Evolutionary conservation across 2,329 filamentous ascomycete genomes (phyloP).

Genomic region (Cladosporium sp.): DNA sequence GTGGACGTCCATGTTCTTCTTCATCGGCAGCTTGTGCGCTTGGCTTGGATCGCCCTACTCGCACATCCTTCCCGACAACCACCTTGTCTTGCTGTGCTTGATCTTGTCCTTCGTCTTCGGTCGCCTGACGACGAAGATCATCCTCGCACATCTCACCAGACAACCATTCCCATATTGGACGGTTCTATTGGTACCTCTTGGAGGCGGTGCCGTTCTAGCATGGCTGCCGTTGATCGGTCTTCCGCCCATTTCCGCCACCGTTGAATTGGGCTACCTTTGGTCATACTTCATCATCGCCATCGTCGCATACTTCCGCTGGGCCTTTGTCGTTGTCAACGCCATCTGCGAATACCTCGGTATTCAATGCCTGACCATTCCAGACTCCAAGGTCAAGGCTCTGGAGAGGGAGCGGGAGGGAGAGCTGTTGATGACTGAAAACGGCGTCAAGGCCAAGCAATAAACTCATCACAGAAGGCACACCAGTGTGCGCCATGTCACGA

Average conservation of each 20-base stretch:
- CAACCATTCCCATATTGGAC: conserved; percentile 98
- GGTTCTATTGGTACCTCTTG: conserved; percentile 78
- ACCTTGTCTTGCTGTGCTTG: conserved; percentile 85
- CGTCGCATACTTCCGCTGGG: conserved; percentile 91
- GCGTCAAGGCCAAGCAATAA: conserved; percentile 8
- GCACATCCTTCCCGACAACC: conserved; percentile 74
- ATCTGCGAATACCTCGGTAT: conserved; percentile 93
- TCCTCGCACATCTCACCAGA: conserved; percentile 86
- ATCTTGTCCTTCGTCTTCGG: conserved; percentile 98
- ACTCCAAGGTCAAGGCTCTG: conserved; percentile 31
- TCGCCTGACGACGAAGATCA: conserved; percentile 98
- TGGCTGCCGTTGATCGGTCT: conserved; percentile 79
- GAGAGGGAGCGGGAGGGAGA: conserved; percentile 18
- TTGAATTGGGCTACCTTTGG: conserved; percentile 78
- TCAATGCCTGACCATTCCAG: conserved; percentile 81
- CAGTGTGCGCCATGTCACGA: background rate
- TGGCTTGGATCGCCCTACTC: conserved; percentile 94
- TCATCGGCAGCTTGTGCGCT: conserved; percentile 66
- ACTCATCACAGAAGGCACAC: background rate
- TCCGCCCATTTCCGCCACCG: conserved; percentile 52
- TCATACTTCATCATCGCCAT: conserved; percentile 78
- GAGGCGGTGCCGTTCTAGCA: conserved; percentile 76
- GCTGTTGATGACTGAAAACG: conserved; percentile 7
- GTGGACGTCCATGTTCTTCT: conserved; percentile 88
- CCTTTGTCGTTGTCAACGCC: conserved; percentile 79